Base-by-base conservation (phyloP, 164 flowering plant species). In the Santalum album region DNA sequence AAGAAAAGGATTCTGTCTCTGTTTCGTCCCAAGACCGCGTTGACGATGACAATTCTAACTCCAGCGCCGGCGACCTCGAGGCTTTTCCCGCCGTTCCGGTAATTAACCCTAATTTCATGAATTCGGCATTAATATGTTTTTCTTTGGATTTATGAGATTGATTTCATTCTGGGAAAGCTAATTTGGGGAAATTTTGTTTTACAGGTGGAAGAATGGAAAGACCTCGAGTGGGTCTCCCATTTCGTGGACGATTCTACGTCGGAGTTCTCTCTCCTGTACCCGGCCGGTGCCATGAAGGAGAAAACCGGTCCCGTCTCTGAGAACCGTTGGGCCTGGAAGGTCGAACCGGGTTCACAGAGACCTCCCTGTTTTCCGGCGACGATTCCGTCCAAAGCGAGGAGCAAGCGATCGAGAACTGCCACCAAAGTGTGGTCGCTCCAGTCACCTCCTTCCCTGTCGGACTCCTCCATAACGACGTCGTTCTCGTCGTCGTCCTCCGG, bases 201-300 rank as follows among this genome's bases (percentile, higher is more conserved):
- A 3, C 71, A 89, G 96, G 65, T 53, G 21, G 95, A 84, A 25
- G 96, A 89, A 16, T 20, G 78, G 53, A 86, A 67, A 49, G 69
- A 73, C 57, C 70, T 89, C 4, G 96, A 85, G 69, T 79, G 88
- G 86, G 66, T 84, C 38, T 89, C 96, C 21, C 79, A 68, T 49
- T 77, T 86, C 53, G 89, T 84, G 24, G 91, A 89, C 53, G 96
- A 89, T 72, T 75, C 85, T n/a, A 51, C 66, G 27, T 54, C 83
- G 12, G 34, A 66, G 20, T 46, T 73, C 16, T 69, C 86, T 2
- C 57, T 72, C n/a, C 39, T 60, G 32, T 57, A 34, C 50, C 68
- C 76, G 0, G 38, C 56, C 53, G 46, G 58, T 2, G 35, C 2
- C 9, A 1, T 16, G 6, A 42, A 38, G 3, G 42, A 39, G 23